Evolutionary conservation across 73 alveolate species (phyloP), one percentile per base, ranked within the genome.

Genomic region (Urostyla sp.): DNA sequence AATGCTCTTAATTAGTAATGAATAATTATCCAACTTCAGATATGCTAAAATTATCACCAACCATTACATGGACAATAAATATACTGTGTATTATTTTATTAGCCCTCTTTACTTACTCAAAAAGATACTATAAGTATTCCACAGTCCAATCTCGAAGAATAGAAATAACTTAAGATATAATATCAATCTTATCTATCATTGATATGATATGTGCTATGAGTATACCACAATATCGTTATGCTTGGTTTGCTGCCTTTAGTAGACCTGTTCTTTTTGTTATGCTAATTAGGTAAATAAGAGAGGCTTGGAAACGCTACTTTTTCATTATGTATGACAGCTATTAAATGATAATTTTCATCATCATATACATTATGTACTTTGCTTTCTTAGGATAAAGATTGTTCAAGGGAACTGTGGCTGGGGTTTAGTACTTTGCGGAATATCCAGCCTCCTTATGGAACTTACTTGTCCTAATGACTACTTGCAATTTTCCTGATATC

Each of bases 401-500:
- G n/a, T 80, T 80, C 40, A 15, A 21, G 18, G 86, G 85, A 3
- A 76, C 86, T 8, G 74, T 55, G 1, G 89, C 75, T 28, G 93
- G 93, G 36, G 88, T 53, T n/a, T 48, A 37, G 30, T 86, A 86
- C 37, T 86, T 86, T 45, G 45, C 57, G 31, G 27, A 85, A 0
- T 31, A 75, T 35, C 53, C 58, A 1, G 90, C 63, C 16, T 53
- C 87, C n/a, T 16, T 27, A 15, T 76, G 32, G 28, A 85, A 85
- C 43, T n/a, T 85, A 69, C 45, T 54, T n/a, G 87, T 86, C 6
- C 60, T 86, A 28, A 54, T 86, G 0, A 73, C 94, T 13, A 86
- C 94, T 7, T 46, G 87, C 23, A 86, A 86, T 44, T 78, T 77
- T 37, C 94, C 94, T 0, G 94, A 86, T 54, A 69, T 86, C 15